A percentile compares a stretch with the other conserved stretches of the same genome.
Conservation (phyloP, 176 grass and related monocot species). For the Poa pratensis region DNA sequence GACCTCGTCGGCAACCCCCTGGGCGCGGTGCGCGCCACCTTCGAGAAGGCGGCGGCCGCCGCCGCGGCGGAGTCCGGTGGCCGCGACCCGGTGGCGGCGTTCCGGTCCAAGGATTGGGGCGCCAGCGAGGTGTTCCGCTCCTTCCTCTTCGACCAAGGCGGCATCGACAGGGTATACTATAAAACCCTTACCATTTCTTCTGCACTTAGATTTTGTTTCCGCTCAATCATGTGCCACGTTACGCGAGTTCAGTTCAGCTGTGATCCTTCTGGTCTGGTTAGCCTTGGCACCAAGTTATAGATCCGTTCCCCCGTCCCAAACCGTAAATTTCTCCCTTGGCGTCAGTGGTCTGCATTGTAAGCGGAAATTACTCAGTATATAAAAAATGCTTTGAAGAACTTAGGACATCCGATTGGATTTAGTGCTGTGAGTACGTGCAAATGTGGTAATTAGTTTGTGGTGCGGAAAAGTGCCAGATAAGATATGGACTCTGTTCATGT, state of each 20-base stretch:
- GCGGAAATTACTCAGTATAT: neutral
- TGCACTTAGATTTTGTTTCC: neutral
- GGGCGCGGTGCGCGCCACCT: conserved; percentile 83
- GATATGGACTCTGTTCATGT: neutral
- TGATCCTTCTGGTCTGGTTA: neutral
- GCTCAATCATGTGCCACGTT: neutral
- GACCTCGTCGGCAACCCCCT: conserved; percentile 84
- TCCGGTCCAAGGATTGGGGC: conserved; percentile 90
- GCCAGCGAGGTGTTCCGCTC: conserved; percentile 72
- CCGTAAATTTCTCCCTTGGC: neutral
- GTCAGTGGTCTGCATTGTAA: neutral
- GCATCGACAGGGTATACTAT: conserved; percentile 58
- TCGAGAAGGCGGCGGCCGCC: conserved; percentile 66
- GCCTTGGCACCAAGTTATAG: neutral
- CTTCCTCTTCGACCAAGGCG: conserved; percentile 81
- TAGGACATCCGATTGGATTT: neutral
- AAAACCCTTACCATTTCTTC: neutral
- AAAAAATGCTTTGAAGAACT: neutral
- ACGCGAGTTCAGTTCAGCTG: neutral
- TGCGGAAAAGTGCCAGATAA: neutral
- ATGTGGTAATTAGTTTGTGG: neutral
- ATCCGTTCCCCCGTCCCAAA: neutral
- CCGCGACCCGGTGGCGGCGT: conserved; percentile 62
- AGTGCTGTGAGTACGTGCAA: neutral
- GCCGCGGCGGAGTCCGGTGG: conserved; percentile 44